These are phyloP conservation scores for Saccharomyces hybrid DNA, from an alignment of 1,139 yeast species.

Conservation along the genomic window DNA sequence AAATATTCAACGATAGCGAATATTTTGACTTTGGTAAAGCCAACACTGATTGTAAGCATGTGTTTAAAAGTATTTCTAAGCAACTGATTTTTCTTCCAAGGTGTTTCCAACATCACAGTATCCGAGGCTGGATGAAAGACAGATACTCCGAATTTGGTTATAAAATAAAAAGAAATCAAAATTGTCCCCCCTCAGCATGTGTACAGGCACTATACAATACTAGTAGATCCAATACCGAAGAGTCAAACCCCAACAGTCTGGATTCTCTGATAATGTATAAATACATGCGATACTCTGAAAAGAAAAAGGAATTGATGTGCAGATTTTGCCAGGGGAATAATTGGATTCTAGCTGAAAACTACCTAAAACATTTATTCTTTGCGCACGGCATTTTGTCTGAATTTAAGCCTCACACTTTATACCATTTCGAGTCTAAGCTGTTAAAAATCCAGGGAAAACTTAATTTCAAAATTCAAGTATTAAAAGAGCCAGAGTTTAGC, in stretches of 20 bases:
- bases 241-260: neutral
- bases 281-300: conserved; percentile 9
- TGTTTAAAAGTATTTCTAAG: neutral
- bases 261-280: conserved; percentile 10
- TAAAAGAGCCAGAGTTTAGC: conserved; percentile 4
- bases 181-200: conserved; percentile 14
- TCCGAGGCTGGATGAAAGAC: conserved; percentile 10
- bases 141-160: conserved; percentile 9
- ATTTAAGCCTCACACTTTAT: conserved; percentile 1
- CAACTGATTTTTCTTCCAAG: conserved; percentile 11
- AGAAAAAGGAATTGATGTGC: conserved; percentile 12
- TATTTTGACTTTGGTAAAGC: neutral
- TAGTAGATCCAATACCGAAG: neutral
- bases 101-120: conserved; percentile 15
- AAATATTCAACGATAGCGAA: neutral
- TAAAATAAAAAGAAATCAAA: conserved; percentile 12
- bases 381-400: conserved; percentile 19
- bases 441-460: neutral
- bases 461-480: neutral
- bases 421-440: neutral
- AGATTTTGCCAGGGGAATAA: conserved; percentile 18
- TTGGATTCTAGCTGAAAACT: conserved; percentile 12
- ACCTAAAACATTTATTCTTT: conserved; percentile 16
- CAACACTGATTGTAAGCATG: conserved; percentile 10
- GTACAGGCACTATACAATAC: neutral